Conservation (phyloP, 306 rosid genomes). For the Adenanthera pavonina region DNA sequence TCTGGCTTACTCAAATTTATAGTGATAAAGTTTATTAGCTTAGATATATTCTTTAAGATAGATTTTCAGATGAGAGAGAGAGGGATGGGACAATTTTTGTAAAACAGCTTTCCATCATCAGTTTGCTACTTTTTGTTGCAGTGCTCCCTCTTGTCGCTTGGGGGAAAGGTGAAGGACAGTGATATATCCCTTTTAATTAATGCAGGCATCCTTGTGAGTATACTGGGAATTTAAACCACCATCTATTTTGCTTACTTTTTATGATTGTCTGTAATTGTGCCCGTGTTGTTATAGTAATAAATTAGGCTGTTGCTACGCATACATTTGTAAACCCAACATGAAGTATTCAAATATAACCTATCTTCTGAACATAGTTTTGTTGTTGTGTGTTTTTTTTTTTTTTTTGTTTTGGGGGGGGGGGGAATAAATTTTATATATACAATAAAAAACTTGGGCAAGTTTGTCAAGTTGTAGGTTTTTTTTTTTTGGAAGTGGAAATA, state of each 20-base stretch:
- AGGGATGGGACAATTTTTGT: conserved; percentile 25
- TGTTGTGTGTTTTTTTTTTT: too few relatives aligned
- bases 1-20: conserved; percentile 27
- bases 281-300: conserved; percentile 1
- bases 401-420: not conserved
- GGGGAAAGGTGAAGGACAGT: conserved; percentile 87
- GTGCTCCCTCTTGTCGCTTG: conserved; percentile 81
- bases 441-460: not conserved
- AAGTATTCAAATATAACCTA: conserved; percentile 3
- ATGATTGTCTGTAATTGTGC: not conserved
- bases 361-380: not conserved
- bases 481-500: not conserved
- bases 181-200: conserved; percentile 84
- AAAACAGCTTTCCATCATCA: conserved; percentile 31
- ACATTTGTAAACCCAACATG: conserved; percentile 11
- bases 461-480: not conserved
- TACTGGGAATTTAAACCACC: conserved; percentile 15
- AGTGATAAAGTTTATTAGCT: conserved; percentile 22
- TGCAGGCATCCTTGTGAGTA: conserved; percentile 85
- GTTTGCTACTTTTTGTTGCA: conserved; percentile 44
- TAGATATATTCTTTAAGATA: conserved; percentile 5
- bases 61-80: conserved; percentile 2
- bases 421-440: not conserved
- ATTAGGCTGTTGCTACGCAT: not conserved
- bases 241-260: conserved; percentile 23